Conservation (phyloP, 1,139 yeast species). For the Sugiyamaella grinbergsii region DNA sequence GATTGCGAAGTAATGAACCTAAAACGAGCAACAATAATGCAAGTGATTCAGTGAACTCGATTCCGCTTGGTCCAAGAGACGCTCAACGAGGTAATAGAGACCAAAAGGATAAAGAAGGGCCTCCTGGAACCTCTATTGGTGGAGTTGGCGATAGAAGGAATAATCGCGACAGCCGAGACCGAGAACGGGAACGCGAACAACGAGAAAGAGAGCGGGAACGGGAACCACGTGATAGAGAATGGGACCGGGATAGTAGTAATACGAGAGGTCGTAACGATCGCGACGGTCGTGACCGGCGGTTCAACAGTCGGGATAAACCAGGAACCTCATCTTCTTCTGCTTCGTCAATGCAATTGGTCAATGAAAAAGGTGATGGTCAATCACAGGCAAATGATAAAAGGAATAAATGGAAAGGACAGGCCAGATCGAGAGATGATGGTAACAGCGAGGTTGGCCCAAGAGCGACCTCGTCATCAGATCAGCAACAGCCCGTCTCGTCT, state of each 20-base stretch:
- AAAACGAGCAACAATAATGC: background rate
- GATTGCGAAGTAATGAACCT: constrained; percentile 2
- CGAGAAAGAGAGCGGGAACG: constrained; percentile 24
- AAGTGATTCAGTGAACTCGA: constrained; percentile 5
- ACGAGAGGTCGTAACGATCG: constrained; percentile 1
- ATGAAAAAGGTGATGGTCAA: too few relatives aligned
- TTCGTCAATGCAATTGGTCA: too few relatives aligned
- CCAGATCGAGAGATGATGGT: too few relatives aligned
- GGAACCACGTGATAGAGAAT: background rate
- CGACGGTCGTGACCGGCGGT: background rate
- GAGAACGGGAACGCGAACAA: constrained; percentile 24
- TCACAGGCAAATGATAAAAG: background rate
- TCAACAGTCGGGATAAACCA: background rate
- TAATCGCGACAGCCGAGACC: constrained; percentile 14
- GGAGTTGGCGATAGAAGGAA: constrained; percentile 11
- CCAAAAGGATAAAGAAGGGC: constrained; percentile 5
- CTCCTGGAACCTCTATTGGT: background rate
- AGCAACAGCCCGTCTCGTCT: background rate
- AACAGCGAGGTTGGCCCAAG: too few relatives aligned
- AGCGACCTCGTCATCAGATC: background rate
- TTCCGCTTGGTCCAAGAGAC: constrained; percentile 16
- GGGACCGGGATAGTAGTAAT: background rate
- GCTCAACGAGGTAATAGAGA: background rate
- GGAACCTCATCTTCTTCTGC: too few relatives aligned
- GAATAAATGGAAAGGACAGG: background rate